phyloP scores from a whole-genome alignment of 164 flowering plant species.

The Liquidambar formosana region DNA sequence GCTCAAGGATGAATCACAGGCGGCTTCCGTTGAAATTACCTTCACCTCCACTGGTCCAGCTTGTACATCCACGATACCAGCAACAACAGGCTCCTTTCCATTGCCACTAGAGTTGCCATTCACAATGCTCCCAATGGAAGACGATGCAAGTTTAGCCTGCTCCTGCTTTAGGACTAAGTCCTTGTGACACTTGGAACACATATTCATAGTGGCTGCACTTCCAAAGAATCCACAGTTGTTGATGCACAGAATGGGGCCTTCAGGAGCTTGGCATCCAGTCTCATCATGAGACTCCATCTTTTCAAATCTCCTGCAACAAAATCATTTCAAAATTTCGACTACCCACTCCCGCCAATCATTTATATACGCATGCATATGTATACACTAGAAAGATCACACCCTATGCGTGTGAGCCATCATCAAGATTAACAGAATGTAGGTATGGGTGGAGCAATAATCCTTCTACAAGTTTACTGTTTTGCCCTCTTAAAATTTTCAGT shows the following conservation, averaged over 20 bases:
- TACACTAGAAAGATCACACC: no score
- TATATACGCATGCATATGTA: no score
- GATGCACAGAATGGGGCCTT: slow-evolving; percentile 50
- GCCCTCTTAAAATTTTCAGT: no score
- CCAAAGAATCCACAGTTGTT: slow-evolving; percentile 68
- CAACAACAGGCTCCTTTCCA: slow-evolving; percentile 28
- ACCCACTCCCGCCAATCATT: background rate
- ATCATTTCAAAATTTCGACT: background rate
- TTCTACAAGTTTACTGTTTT: no score
- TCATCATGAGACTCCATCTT: slow-evolving; percentile 50
- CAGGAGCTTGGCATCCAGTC: slow-evolving; percentile 61
- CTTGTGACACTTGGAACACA: slow-evolving; percentile 67
- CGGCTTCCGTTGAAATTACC: slow-evolving; percentile 14
- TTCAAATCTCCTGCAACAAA: slow-evolving; percentile 23
- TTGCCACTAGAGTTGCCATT: slow-evolving; percentile 35
- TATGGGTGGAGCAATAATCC: no score
- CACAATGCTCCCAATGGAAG: slow-evolving; percentile 50
- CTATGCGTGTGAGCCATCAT: no score
- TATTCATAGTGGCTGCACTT: slow-evolving; percentile 58
- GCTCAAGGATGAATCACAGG: slow-evolving; percentile 17
- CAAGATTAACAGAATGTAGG: no score
- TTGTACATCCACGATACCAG: slow-evolving; percentile 21
- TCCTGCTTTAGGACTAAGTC: slow-evolving; percentile 50
- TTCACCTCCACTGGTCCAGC: slow-evolving; percentile 25
- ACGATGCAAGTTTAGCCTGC: slow-evolving; percentile 49